Evolutionary conservation across 129 eudicot species (phyloP).

Genomic region (Glebionis coronaria): DNA sequence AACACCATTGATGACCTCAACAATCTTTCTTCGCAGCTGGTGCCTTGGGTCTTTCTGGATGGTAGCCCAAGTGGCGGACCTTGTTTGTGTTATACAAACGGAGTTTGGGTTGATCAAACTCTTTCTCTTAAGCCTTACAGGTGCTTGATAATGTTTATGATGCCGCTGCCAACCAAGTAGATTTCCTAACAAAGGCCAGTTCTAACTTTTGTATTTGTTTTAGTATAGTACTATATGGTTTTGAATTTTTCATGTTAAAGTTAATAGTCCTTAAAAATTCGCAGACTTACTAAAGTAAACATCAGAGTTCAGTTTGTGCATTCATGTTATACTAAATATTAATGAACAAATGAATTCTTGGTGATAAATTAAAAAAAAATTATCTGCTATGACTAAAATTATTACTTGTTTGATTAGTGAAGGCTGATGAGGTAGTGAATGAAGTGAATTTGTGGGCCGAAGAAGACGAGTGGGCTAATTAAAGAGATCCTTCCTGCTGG

Average conservation of each 20-base stretch:
- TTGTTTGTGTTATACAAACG: conserved; percentile 50
- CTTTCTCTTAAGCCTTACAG: conserved; percentile 46
- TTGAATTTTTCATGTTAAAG: too few relatives aligned
- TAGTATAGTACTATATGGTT: background rate
- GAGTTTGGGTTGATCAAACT: conserved; percentile 66
- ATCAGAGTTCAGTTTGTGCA: too few relatives aligned
- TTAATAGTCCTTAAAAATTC: too few relatives aligned
- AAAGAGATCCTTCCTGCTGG: conserved; percentile 60
- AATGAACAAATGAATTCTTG: background rate
- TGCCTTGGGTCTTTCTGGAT: conserved; percentile 47
- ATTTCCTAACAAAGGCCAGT: conserved; percentile 65
- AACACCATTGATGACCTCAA: conserved; percentile 43
- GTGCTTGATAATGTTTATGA: conserved; percentile 47
- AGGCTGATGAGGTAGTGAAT: conserved; percentile 56
- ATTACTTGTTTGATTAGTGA: conserved; percentile 10
- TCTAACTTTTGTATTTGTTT: background rate
- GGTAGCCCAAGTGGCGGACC: conserved; percentile 71
- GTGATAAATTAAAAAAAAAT: background rate
- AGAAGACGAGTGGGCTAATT: conserved; percentile 66
- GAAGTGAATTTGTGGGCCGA: conserved; percentile 90
- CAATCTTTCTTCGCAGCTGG: conserved; percentile 50
- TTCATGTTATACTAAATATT: too few relatives aligned
- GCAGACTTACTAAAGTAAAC: too few relatives aligned
- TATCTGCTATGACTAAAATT: conserved; percentile 2
- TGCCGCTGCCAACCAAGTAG: conserved; percentile 57